Base-by-base conservation (phyloP, 441 rosid species). In the Syzygium malaccense region DNA sequence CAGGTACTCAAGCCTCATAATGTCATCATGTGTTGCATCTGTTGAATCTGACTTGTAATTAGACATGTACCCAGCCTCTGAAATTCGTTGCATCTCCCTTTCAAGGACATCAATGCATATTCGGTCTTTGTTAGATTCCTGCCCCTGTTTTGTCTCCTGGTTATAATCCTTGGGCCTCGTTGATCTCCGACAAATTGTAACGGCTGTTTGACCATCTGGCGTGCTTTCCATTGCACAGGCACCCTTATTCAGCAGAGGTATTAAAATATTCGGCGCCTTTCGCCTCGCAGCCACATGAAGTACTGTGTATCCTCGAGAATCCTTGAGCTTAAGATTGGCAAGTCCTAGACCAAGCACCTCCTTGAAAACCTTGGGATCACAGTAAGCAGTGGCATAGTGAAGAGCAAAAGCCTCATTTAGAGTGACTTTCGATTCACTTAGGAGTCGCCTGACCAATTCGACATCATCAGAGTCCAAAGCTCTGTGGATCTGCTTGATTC, bases 401-500 rank as follows among this genome's bases (percentile, higher is more conserved):
- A 98, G 96, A 26, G 97, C 99, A 88, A 92, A 87, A 30, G 97
- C 99, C 87, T 92, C 94, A 88, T 98, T 95, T 86, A 98, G 90
- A 85, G 96, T 94, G 89, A 94, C 91, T 26, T 91, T 90, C 88
- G 99, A 95, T 89, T 98, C 99, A 3, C 94, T 91, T 60, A 98
- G 92, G 55, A 96, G 97, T 89, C 96, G 99, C 90, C 93, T 93
- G 87, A 98, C 95, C 32, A 98, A 97, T 80, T 96, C 99, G 15
- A 98, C 94, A 83, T 98, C 99, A 86, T 98, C 98, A 2, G 97
- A 96, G 92, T 98, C 99, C 64, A 98, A 90, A 85, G 99, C 99
- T 92, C 91, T 96, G 86, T 92, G 99, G 89, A 98, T 94, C 91
- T 95, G 95, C 92, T 92, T 90, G 53, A 93, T 93, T 93, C 95